These are phyloP conservation scores for Chlorella sp. DNA, from an alignment of 139 green algal species.

Conservation along the genomic window DNA sequence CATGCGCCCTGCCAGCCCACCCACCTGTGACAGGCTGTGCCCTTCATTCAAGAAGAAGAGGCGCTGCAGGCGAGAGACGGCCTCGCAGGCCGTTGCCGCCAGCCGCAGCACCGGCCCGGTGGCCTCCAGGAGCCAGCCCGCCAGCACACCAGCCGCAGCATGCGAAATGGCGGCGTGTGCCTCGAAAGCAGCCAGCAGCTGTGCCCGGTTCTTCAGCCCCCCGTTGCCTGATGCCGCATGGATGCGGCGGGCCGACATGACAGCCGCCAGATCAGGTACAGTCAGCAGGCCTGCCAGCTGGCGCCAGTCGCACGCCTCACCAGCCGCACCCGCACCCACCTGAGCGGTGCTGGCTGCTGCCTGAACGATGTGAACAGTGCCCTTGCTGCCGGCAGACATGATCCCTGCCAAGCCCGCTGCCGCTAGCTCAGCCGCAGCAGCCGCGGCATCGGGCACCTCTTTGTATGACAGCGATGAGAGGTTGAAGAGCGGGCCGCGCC, in stretches of 20 bases:
- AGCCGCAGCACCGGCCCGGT: slow-evolving; percentile 21
- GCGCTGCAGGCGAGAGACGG: slow-evolving; percentile 49
- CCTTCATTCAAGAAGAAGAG: slow-evolving; percentile 84
- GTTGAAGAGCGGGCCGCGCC: slow-evolving; percentile 63
- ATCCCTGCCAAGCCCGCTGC: slow-evolving; percentile 29
- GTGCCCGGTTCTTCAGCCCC: slow-evolving; percentile 10
- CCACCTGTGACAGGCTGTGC: slow-evolving; percentile 63
- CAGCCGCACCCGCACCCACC: no score
- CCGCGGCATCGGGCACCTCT: slow-evolving; percentile 61
- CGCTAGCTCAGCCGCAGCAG: background rate
- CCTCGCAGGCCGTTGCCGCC: background rate
- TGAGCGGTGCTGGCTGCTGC: no score
- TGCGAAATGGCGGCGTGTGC: background rate
- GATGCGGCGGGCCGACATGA: slow-evolving; percentile 13
- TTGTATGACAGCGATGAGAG: slow-evolving; percentile 55
- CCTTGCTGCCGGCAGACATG: background rate
- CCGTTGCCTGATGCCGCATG: background rate
- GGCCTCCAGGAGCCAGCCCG: slow-evolving; percentile 11
- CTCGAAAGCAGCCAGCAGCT: slow-evolving; percentile 16
- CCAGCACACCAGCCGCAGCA: background rate
- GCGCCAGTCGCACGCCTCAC: background rate
- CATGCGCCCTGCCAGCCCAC: no score
- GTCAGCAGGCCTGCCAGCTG: slow-evolving; percentile 43
- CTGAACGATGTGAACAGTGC: no score
- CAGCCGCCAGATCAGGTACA: slow-evolving; percentile 42